A percentile compares a stretch with the other conserved stretches of the same genome.
Conservation (phyloP, 192 early-diverging fungal species). For the Podila horticola region DNA sequence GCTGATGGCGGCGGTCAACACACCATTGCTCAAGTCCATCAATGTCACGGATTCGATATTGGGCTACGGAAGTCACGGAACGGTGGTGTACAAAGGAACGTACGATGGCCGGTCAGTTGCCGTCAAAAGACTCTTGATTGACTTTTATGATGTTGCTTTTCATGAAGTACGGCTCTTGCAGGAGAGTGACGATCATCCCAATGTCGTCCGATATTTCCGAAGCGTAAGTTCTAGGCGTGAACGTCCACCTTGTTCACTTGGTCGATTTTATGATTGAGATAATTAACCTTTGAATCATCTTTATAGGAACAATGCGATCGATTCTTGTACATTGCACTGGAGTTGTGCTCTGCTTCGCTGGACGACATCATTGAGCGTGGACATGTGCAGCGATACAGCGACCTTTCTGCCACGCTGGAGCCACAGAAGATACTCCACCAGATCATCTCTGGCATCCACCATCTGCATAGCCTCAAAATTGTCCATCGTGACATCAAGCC, state of each 20-base stretch:
- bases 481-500: conserved; percentile 99
- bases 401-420: conserved; percentile 62
- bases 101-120: conserved; percentile 95
- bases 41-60: conserved; percentile 68
- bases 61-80: conserved; percentile 97
- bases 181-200: conserved; percentile 95
- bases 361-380: conserved; percentile 84
- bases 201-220: conserved; percentile 95
- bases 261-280: not conserved
- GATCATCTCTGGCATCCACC: conserved; percentile 86
- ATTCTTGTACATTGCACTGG: conserved; percentile 98
- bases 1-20: conserved; percentile 18
- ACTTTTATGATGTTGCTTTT: conserved; percentile 96
- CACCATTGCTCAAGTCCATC: conserved; percentile 62
- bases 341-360: conserved; percentile 90
- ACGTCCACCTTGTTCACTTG: not conserved
- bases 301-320: conserved; percentile 80
- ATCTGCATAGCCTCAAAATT: conserved; percentile 93
- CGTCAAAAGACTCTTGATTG: conserved; percentile 91
- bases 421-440: conserved; percentile 82
- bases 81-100: conserved; percentile 93
- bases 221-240: conserved; percentile 58
- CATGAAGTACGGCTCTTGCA: conserved; percentile 94
- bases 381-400: conserved; percentile 51
- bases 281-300: not conserved